These are phyloP conservation scores for Mycena vulgaris DNA, from an alignment of 768 basidiomycete species.

Conservation along the genomic window DNA sequence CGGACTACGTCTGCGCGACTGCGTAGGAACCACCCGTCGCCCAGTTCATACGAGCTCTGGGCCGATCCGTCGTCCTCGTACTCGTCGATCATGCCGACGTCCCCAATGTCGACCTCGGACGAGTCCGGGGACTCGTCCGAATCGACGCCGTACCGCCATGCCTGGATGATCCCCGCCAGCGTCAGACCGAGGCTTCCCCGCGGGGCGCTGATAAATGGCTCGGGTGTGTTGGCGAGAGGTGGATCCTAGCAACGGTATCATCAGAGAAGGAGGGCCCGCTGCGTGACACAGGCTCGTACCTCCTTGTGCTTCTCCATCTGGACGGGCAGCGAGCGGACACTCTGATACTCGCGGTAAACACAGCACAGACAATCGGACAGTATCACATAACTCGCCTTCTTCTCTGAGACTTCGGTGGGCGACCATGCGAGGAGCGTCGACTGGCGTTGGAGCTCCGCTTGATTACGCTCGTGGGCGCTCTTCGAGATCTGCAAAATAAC, in stretches of 20 bases:
- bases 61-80: not conserved
- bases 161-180: slow-evolving; percentile 10
- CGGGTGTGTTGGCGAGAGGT: not conserved
- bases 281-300: not conserved
- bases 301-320: not conserved
- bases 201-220: not conserved
- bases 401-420: not conserved
- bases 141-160: slow-evolving; percentile 6
- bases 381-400: not conserved
- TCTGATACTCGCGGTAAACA: not conserved
- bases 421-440: slow-evolving; percentile 13
- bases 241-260: not conserved
- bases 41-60: not conserved
- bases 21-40: not conserved
- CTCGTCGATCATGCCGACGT: not conserved
- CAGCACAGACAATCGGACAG: not conserved
- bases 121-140: not conserved
- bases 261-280: no score
- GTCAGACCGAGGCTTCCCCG: slow-evolving; percentile 6
- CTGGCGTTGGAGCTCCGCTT: not conserved
- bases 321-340: not conserved
- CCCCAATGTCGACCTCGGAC: slow-evolving; percentile 6
- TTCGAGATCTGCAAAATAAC: slow-evolving; percentile 96
- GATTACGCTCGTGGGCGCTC: slow-evolving; percentile 73
- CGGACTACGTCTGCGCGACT: not conserved